These are phyloP conservation scores for Apiotrichum siamense DNA, from an alignment of 1,284 basidiomycete genomes.

Conservation along the genomic window DNA sequence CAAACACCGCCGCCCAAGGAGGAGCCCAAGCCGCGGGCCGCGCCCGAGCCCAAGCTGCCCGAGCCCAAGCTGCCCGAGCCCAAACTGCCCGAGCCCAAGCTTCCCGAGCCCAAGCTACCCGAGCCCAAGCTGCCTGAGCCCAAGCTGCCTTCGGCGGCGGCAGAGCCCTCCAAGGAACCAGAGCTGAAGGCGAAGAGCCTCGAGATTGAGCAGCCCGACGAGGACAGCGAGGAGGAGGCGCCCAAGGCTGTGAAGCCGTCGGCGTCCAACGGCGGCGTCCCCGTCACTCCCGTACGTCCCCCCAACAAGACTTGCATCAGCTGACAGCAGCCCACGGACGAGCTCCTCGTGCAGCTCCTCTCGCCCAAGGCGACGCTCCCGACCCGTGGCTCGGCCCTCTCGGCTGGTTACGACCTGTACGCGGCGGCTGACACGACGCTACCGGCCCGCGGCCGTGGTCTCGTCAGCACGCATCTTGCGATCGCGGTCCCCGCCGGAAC, in stretches of 20 bases:
- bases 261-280: background rate
- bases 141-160: background rate
- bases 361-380: conserved; percentile 77
- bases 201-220: conserved; percentile 39
- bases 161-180: conserved; percentile 17
- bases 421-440: conserved; percentile 73
- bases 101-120: conserved; percentile 1
- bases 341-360: conserved; percentile 74
- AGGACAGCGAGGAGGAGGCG: conserved; percentile 28
- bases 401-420: conserved; percentile 94
- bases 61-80: conserved; percentile 17
- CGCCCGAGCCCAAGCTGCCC: conserved; percentile 7
- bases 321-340: conserved; percentile 1
- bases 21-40: conserved; percentile 15
- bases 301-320: background rate
- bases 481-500: conserved; percentile 88
- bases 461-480: conserved; percentile 83
- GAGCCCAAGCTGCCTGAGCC: conserved; percentile 5
- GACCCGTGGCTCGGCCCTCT: conserved; percentile 73
- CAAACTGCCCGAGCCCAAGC: conserved; percentile 1
- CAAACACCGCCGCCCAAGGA: conserved; percentile 12
- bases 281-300: background rate
- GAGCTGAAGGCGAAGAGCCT: conserved; percentile 27
- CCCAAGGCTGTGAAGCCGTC: background rate
- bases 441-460: conserved; percentile 77